A percentile compares a stretch with the other conserved stretches of the same genome.
phyloP scores from a whole-genome alignment of 2,329 filamentous ascomycete species.

The Colletotrichum musicola region DNA sequence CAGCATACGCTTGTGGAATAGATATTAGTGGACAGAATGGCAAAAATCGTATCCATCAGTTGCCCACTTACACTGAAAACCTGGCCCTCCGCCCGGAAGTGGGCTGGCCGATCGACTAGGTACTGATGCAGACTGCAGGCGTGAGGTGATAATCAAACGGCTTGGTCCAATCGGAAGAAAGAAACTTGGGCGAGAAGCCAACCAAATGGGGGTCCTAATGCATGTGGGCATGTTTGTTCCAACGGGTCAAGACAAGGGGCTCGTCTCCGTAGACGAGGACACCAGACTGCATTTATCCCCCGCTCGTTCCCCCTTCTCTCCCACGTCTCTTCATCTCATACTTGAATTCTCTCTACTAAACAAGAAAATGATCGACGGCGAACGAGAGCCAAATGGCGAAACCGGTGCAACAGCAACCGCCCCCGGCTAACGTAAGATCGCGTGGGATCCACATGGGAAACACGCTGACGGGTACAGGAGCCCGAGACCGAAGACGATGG shows the following conservation, averaged over 20 bases:
- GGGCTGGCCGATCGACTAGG: not conserved
- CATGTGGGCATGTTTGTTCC: not conserved
- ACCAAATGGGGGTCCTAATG: not conserved
- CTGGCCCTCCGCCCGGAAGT: not conserved
- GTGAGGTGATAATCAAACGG: not conserved
- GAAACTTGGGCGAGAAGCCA: not conserved
- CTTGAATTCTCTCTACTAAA: not conserved
- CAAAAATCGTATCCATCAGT: not conserved
- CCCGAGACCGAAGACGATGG: not conserved
- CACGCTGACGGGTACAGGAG: not conserved
- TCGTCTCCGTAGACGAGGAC: not conserved
- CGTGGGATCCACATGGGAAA: not conserved
- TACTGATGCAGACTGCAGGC: not conserved
- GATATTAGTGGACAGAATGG: not conserved
- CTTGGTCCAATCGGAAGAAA: not conserved
- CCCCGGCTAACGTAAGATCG: not conserved
- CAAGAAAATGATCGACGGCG: not conserved
- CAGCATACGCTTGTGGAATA: not conserved
- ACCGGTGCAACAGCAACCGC: not conserved
- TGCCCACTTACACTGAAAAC: not conserved
- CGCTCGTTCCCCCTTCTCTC: not conserved
- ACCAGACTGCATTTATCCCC: not conserved
- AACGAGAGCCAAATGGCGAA: not conserved
- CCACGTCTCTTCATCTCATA: not conserved
- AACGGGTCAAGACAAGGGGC: not conserved